Percentiles rank a stretch among this genome's conserved stretches.
Conservation (phyloP, 176 grass and related monocot genomes). For the Chloris gayana region DNA sequence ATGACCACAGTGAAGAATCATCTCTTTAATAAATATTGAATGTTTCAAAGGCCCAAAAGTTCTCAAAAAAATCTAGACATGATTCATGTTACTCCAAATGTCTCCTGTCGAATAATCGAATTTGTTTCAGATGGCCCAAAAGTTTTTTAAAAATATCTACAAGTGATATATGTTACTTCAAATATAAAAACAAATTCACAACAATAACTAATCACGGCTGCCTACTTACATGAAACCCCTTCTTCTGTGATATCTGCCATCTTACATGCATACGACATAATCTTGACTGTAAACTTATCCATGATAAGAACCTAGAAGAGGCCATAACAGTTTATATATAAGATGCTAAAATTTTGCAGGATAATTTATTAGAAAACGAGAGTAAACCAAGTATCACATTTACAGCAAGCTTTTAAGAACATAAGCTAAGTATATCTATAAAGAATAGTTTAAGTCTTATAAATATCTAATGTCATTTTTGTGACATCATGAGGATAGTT, state of each 20-base stretch:
- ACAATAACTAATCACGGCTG: not conserved
- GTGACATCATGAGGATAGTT: not conserved
- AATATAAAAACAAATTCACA: constrained; percentile 10
- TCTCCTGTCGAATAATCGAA: not conserved
- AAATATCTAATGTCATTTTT: constrained; percentile 12
- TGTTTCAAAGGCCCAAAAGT: not conserved
- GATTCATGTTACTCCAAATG: not conserved
- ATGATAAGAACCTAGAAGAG: constrained; percentile 90
- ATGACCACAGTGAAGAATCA: not conserved
- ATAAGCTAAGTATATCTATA: constrained; percentile 17
- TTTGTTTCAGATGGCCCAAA: not conserved
- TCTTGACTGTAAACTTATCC: constrained; percentile 96
- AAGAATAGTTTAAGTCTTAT: not conserved
- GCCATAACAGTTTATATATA: constrained; percentile 39
- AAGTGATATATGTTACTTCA: not conserved
- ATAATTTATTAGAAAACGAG: constrained; percentile 16
- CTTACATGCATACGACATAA: constrained; percentile 97
- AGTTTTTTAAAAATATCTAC: not conserved
- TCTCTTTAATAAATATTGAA: not conserved
- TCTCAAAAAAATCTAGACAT: not conserved
- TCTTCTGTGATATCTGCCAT: constrained; percentile 99
- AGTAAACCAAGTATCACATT: constrained; percentile 13
- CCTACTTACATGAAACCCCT: constrained; percentile 95
- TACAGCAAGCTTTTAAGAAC: constrained; percentile 21
- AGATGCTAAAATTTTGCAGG: constrained; percentile 5